Evolutionary conservation across 2,329 filamentous ascomycete genomes (phyloP).

Genomic region (Sordariomycetes sp.): DNA sequence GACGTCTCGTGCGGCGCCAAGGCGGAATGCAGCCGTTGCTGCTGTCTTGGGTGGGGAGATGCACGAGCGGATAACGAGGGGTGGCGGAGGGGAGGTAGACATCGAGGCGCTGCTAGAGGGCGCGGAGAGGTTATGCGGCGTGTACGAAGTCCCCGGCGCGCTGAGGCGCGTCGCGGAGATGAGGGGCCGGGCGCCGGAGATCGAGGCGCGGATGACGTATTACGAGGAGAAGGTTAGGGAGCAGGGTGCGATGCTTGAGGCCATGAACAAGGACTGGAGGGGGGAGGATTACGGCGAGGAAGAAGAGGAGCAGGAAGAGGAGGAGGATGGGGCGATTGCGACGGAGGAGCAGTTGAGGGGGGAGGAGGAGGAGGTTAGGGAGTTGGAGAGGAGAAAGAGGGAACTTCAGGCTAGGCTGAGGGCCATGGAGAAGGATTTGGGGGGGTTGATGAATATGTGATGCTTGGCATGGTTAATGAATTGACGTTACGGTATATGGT

Average conservation of each 20-base stretch:
- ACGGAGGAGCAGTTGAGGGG: conserved; percentile 56
- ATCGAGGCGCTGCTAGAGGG: conserved; percentile 74
- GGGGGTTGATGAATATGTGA: conserved; percentile 39
- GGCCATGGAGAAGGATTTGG: conserved; percentile 42
- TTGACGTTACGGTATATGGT: background rate
- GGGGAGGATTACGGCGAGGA: conserved; percentile 37
- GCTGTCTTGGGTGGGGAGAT: conserved; percentile 80
- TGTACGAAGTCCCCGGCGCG: conserved; percentile 75
- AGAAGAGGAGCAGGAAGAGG: conserved; percentile 32
- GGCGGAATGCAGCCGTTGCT: conserved; percentile 71
- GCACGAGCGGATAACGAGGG: conserved; percentile 61
- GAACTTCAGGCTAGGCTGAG: conserved; percentile 38
- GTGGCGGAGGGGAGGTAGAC: conserved; percentile 60
- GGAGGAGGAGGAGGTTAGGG: conserved; percentile 54
- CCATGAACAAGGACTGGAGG: conserved; percentile 54
- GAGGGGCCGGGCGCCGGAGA: conserved; percentile 56
- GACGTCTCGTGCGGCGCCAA: conserved; percentile 34
- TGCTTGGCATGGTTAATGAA: background rate
- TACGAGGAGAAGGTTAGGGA: conserved; percentile 71
- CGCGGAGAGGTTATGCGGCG: conserved; percentile 78
- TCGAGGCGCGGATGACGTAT: conserved; percentile 61
- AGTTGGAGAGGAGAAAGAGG: conserved; percentile 41
- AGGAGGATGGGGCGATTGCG: conserved; percentile 26
- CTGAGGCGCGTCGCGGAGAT: conserved; percentile 62
- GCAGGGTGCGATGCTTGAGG: conserved; percentile 60